Percentiles rank a stretch among this genome's conserved stretches.
These are phyloP conservation scores for Hypholoma sublateritium DNA, from an alignment of 768 basidiomycete genomes.

Conservation along the genomic window DNA sequence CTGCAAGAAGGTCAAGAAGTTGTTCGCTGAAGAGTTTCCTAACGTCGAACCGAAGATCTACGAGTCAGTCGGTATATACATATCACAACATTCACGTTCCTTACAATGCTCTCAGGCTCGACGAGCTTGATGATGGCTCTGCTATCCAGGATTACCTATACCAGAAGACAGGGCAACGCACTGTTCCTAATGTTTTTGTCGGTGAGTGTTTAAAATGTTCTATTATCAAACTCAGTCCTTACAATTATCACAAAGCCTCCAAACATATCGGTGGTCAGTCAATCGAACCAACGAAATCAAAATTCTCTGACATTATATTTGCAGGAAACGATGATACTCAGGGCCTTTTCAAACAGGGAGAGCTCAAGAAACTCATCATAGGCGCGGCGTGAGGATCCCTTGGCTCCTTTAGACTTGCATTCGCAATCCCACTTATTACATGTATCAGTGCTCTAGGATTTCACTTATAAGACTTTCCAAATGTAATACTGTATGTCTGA, in stretches of 20 bases:
- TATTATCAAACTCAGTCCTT: neutral
- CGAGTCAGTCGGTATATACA: constrained; percentile 41
- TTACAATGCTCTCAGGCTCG: constrained; percentile 42
- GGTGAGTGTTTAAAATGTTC: constrained; percentile 38
- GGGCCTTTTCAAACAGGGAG: constrained; percentile 28
- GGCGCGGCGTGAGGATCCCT: constrained; percentile 26
- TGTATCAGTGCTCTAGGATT: neutral
- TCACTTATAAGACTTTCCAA: constrained; percentile 1
- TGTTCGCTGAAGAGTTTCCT: constrained; percentile 41
- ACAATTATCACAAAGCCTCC: constrained; percentile 31
- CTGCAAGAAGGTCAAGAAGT: constrained; percentile 47
- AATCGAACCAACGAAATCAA: neutral
- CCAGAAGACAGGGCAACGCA: constrained; percentile 63
- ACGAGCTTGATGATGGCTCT: constrained; percentile 53
- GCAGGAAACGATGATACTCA: constrained; percentile 40
- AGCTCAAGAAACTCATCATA: constrained; percentile 25
- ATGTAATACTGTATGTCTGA: too few species aligned
- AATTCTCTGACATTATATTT: neutral
- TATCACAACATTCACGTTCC: neutral
- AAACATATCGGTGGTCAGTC: constrained; percentile 56
- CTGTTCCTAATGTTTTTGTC: constrained; percentile 80
- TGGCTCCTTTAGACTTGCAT: neutral
- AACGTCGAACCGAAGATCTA: constrained; percentile 36
- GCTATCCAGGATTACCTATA: constrained; percentile 67
- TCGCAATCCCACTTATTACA: neutral